These are phyloP conservation scores for Thelephora aurantiotincta DNA, from an alignment of 768 basidiomycete species.

Conservation along the genomic window DNA sequence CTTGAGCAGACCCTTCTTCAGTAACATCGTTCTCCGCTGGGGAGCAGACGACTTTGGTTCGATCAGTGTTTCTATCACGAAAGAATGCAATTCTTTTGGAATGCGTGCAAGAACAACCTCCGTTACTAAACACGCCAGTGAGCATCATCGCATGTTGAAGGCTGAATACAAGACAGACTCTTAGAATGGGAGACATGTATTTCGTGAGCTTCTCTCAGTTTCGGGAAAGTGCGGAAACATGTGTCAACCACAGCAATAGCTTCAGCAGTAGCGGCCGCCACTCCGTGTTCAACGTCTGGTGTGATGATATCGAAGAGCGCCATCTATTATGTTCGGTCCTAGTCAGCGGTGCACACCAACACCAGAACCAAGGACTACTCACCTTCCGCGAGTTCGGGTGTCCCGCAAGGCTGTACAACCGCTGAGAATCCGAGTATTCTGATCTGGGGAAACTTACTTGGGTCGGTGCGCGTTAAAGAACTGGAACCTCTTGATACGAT, in stretches of 20 bases:
- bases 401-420: conserved; percentile 40
- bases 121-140: conserved; percentile 33
- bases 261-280: conserved; percentile 61
- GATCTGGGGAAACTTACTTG: conserved; percentile 27
- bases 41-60: conserved; percentile 49
- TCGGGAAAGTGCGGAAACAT: conserved; percentile 60
- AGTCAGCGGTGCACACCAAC: not conserved
- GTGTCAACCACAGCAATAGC: conserved; percentile 54
- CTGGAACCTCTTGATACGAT: conserved; percentile 74
- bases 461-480: conserved; percentile 60
- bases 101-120: conserved; percentile 50
- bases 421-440: not conserved
- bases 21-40: conserved; percentile 54
- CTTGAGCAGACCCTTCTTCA: conserved; percentile 57
- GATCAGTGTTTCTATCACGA: conserved; percentile 50
- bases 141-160: conserved; percentile 3
- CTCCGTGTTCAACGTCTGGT: conserved; percentile 48
- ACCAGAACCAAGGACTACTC: not conserved
- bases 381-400: conserved; percentile 60
- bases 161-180: conserved; percentile 30
- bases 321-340: conserved; percentile 9
- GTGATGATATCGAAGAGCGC: conserved; percentile 80
- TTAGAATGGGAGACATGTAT: conserved; percentile 69
- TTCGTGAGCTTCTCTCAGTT: conserved; percentile 50
- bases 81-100: conserved; percentile 36